phyloP scores from a whole-genome alignment of 192 early-diverging fungal species.

The Backusella tuberculispora region DNA sequence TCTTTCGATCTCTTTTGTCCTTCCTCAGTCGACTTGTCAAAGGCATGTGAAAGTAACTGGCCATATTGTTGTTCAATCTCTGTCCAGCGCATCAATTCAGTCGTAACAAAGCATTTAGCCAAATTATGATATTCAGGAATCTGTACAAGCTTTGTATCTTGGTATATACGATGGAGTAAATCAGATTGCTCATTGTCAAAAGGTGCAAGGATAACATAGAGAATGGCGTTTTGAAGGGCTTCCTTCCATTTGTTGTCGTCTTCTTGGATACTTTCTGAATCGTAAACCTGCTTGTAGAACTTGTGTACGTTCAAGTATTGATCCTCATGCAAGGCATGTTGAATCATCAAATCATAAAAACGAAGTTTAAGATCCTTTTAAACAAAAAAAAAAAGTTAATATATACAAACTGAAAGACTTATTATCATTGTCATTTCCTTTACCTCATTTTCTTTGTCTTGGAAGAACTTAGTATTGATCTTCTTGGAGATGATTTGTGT shows the following conservation, averaged over 20 bases:
- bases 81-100: conserved; percentile 95
- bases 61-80: conserved; percentile 93
- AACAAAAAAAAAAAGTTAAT: background rate
- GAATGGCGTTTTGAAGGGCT: conserved; percentile 78
- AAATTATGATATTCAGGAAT: conserved; percentile 70
- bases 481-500: conserved; percentile 95
- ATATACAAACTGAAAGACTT: conserved; percentile 9
- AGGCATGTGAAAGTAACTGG: conserved; percentile 70
- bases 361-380: conserved; percentile 89
- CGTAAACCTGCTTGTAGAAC: conserved; percentile 90
- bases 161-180: conserved; percentile 82
- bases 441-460: conserved; percentile 78
- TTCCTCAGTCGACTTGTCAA: conserved; percentile 71
- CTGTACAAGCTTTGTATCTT: conserved; percentile 81
- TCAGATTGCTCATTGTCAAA: conserved; percentile 98
- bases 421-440: conserved; percentile 21
- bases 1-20: conserved; percentile 80
- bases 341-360: conserved; percentile 96
- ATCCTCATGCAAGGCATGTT: conserved; percentile 89
- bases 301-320: conserved; percentile 92
- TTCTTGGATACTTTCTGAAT: conserved; percentile 79
- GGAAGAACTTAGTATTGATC: conserved; percentile 95
- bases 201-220: conserved; percentile 89
- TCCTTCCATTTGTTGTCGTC: conserved; percentile 78
- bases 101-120: conserved; percentile 85